Evolutionary conservation across 176 grass and related monocot genomes (phyloP), one percentile per base, ranked within the genome.

Genomic region (Poa pratensis): DNA sequence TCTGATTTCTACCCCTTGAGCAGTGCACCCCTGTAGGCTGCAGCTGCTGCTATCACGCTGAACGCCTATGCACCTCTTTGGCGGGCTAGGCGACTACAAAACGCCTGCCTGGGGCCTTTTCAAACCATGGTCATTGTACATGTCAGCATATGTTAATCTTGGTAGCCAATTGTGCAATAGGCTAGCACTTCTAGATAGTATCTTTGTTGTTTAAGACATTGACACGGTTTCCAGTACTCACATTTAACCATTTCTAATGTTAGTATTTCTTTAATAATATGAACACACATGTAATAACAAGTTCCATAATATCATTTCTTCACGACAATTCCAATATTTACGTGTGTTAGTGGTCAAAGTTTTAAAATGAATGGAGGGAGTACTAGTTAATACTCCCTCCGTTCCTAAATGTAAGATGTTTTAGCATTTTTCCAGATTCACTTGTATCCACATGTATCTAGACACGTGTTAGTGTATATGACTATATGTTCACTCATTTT

Each of bases 281-380:
- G 30, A 77, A 77, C 4, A 3, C 19, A 55, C 20, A 50, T 50
- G 48, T 50, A 50, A 50, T 50, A 15, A 50, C 13, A 50, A 14
- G 5, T 49, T 50, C 12, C 42, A 16, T 13, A 48, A 48, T 12
- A 48, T 48, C 3, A 14, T 77, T 58, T 77, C 6, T 1, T 23
- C 52, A 77, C 15, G 75, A 40, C 32, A 77, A 39, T 57, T 58
- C 19, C 75, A 77, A 18, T 39, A 39, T 14, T 77, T 77, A n/a
- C 3, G 6, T 39, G 75, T 57, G 34, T 23, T 39, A 39, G 48
- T 50, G 19, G 19, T 55, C 19, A 58, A 58, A 3, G 32, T 58
- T 35, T 13, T 49, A 48, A 27, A 49, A 16, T 8, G 45, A 52
- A 32, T 1, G 17, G 2, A 52, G 16, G 72, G 46, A 75, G 73